A percentile compares a stretch with the other conserved stretches of the same genome.
phyloP scores from a whole-genome alignment of 192 early-diverging fungal genomes.

The Rhizoclosmatium sp. region DNA sequence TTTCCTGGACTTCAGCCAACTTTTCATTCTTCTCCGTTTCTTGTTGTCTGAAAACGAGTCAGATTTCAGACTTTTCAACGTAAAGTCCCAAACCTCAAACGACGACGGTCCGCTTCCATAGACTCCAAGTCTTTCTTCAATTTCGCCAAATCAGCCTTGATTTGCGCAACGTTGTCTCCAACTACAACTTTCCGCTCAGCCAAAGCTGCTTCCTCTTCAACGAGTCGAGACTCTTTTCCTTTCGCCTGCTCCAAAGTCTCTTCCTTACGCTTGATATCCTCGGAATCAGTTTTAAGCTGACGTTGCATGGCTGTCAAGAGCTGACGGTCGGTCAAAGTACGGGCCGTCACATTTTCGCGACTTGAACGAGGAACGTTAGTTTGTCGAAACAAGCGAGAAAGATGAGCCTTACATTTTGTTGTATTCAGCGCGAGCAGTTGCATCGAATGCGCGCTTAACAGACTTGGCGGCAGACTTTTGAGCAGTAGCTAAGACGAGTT shows the following conservation, averaged over 20 bases:
- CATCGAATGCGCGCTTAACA: constrained; percentile 19
- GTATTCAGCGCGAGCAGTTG: constrained; percentile 51
- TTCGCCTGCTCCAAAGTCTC: constrained; percentile 22
- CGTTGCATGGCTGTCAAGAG: constrained; percentile 72
- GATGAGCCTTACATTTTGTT: constrained; percentile 47
- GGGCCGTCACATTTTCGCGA: constrained; percentile 74
- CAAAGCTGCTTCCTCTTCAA: constrained; percentile 52
- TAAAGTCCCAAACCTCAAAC: constrained; percentile 51
- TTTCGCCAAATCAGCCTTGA: constrained; percentile 56
- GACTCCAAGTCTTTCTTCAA: constrained; percentile 65
- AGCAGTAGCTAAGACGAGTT: constrained; percentile 1
- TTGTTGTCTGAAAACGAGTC: constrained; percentile 47
- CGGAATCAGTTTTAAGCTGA: constrained; percentile 67
- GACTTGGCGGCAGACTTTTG: constrained; percentile 17
- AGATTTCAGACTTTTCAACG: not conserved
- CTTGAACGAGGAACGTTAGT: constrained; percentile 38
- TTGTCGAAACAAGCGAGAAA: not conserved
- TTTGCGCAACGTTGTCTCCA: constrained; percentile 32
- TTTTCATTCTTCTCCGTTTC: constrained; percentile 88
- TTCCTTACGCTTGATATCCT: constrained; percentile 62
- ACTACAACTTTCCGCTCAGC: constrained; percentile 43
- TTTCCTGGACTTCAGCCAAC: constrained; percentile 75
- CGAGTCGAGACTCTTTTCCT: constrained; percentile 51
- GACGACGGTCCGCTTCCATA: constrained; percentile 69
- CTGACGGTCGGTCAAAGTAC: constrained; percentile 75